These are phyloP conservation scores for Hypoxylon sp. DNA, from an alignment of 2,329 filamentous ascomycete species.

Conservation along the genomic window DNA sequence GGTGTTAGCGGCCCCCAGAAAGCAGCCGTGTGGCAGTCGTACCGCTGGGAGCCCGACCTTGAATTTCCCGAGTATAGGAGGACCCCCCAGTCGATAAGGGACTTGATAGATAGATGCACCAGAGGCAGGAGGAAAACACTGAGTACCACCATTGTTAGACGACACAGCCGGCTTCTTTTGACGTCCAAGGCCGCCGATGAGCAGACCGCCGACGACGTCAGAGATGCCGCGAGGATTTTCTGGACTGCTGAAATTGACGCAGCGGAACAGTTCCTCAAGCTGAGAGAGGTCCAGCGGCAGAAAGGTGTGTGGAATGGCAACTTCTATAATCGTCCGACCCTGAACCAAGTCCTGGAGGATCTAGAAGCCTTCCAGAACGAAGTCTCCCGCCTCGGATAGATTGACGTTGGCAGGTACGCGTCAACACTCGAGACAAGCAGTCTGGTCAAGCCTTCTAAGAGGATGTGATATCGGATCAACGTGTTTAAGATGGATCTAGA, in stretches of 20 bases:
- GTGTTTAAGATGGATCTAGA: slow-evolving; percentile 5
- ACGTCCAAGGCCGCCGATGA: slow-evolving; percentile 45
- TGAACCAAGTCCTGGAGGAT: slow-evolving; percentile 52
- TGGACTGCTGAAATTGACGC: slow-evolving; percentile 58
- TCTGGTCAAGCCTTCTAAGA: background rate
- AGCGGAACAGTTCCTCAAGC: slow-evolving; percentile 56
- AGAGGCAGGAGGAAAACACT: slow-evolving; percentile 56
- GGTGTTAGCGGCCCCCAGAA: slow-evolving; percentile 65
- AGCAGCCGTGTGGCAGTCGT: slow-evolving; percentile 66
- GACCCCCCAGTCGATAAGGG: slow-evolving; percentile 56
- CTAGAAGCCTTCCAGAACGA: slow-evolving; percentile 39
- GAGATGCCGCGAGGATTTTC: slow-evolving; percentile 52
- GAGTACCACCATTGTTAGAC: slow-evolving; percentile 54
- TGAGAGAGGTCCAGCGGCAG: slow-evolving; percentile 49
- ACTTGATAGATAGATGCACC: slow-evolving; percentile 62
- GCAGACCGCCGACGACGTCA: slow-evolving; percentile 47
- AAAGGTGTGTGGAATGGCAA: slow-evolving; percentile 59
- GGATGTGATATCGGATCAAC: background rate
- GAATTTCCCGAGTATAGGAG: slow-evolving; percentile 62
- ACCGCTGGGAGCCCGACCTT: slow-evolving; percentile 61
- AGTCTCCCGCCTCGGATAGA: background rate
- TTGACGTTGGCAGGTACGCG: background rate
- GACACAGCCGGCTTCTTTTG: slow-evolving; percentile 56
- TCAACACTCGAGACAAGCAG: background rate
- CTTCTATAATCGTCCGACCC: slow-evolving; percentile 56